A percentile compares a stretch with the other conserved stretches of the same genome.
Evolutionary conservation across 2,329 filamentous ascomycete genomes (phyloP).

Genomic region (Colletotrichum falcatum): DNA sequence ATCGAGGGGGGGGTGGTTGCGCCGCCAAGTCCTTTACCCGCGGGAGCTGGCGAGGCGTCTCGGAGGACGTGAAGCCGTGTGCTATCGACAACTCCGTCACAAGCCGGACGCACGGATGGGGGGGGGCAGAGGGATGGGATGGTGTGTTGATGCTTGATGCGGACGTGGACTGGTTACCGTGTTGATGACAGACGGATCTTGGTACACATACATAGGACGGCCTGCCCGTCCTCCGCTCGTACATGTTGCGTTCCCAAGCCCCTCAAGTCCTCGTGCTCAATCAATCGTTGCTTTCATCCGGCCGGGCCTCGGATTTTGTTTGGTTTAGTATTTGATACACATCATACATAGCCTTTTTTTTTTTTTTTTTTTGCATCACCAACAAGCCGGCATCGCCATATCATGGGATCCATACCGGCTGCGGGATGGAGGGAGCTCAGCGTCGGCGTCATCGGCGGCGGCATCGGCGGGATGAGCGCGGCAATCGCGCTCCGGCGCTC

Average conservation of each 20-base stretch:
- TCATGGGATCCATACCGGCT: constrained; percentile 34
- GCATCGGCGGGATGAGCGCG: constrained; percentile 61
- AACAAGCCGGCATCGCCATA: too few species aligned
- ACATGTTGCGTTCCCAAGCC: neutral
- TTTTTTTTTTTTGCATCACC: neutral
- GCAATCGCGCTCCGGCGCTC: constrained; percentile 61
- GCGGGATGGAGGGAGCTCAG: constrained; percentile 58
- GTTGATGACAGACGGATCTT: neutral
- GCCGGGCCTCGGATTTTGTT: neutral
- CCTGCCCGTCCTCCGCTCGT: neutral
- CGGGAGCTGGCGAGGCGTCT: neutral
- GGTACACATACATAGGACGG: constrained; percentile 30
- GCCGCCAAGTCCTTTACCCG: neutral
- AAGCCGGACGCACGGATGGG: constrained; percentile 32
- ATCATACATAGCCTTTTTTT: too few species aligned
- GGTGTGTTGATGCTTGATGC: constrained; percentile 22
- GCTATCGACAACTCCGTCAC: constrained; percentile 28
- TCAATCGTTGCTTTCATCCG: neutral
- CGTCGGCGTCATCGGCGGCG: constrained; percentile 59
- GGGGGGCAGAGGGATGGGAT: constrained; percentile 18
- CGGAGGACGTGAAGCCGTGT: neutral
- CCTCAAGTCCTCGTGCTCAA: neutral
- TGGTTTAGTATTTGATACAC: too few species aligned
- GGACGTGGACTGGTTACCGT: neutral
- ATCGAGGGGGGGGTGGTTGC: constrained; percentile 19